phyloP scores from a whole-genome alignment of 306 rosid genomes.

The Dryas octopetala region DNA sequence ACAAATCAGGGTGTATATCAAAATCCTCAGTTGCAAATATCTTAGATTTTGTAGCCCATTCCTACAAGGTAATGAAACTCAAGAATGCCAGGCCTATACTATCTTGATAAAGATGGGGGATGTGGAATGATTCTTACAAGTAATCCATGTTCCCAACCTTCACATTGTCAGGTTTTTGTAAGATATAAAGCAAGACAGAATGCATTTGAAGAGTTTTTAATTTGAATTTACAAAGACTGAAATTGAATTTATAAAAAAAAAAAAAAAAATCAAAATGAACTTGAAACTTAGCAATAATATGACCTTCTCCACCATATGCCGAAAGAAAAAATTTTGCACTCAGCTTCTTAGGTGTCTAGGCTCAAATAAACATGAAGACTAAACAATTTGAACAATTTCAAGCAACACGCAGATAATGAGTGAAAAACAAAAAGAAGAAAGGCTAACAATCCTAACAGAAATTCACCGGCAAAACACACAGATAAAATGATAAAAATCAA shows the following conservation, averaged over 20 bases:
- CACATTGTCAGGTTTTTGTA: background rate
- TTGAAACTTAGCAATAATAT: background rate
- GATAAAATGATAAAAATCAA: background rate
- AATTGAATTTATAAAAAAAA: background rate
- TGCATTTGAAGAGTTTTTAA: background rate
- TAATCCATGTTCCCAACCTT: background rate
- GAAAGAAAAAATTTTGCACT: background rate
- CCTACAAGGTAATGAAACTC: background rate
- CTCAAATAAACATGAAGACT: background rate
- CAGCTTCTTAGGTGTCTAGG: background rate
- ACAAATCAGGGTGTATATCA: background rate
- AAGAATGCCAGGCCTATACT: background rate
- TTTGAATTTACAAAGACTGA: no score
- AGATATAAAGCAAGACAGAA: background rate
- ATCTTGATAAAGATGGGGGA: background rate
- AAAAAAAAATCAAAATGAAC: background rate
- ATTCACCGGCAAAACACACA: background rate
- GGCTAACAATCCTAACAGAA: background rate
- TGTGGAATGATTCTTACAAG: background rate
- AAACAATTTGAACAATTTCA: background rate
- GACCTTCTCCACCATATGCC: background rate
- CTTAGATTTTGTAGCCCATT: background rate
- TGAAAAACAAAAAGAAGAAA: background rate
- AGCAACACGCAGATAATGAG: background rate
- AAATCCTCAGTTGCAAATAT: background rate